Conservation (phyloP, 2,329 filamentous ascomycete genomes). For the Aspergillus sp. region DNA sequence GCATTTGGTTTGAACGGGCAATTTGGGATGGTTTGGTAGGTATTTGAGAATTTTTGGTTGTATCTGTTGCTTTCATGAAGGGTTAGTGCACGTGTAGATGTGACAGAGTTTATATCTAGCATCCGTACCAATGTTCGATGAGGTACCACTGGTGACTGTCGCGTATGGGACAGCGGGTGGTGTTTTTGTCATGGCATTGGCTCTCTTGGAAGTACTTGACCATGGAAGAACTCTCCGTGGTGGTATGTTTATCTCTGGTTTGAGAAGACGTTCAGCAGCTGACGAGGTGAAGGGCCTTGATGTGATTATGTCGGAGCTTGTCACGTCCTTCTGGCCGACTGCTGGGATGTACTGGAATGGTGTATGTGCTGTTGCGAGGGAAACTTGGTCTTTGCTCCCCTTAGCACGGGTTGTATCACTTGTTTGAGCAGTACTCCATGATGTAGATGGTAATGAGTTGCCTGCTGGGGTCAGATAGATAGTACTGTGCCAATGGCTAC, state of each 20-base stretch:
- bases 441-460: slow-evolving; percentile 13
- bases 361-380: slow-evolving; percentile 5
- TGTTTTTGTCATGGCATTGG: slow-evolving; percentile 2
- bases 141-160: background rate
- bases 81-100: background rate
- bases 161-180: background rate
- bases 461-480: background rate
- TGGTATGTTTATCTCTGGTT: slow-evolving; percentile 35
- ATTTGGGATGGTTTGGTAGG: background rate
- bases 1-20: too few relatives aligned
- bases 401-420: background rate
- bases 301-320: background rate
- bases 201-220: slow-evolving; percentile 29
- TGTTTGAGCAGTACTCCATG: slow-evolving; percentile 13
- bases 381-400: background rate
- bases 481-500: background rate
- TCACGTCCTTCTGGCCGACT: background rate
- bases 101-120: background rate
- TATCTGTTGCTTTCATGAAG: background rate
- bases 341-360: background rate
- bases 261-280: slow-evolving; percentile 32
- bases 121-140: background rate
- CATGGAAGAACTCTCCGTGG: slow-evolving; percentile 48
- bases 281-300: slow-evolving; percentile 31
- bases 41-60: background rate